Conservation (phyloP, 805 yeast genomes). For the Suhomyces sp. region DNA sequence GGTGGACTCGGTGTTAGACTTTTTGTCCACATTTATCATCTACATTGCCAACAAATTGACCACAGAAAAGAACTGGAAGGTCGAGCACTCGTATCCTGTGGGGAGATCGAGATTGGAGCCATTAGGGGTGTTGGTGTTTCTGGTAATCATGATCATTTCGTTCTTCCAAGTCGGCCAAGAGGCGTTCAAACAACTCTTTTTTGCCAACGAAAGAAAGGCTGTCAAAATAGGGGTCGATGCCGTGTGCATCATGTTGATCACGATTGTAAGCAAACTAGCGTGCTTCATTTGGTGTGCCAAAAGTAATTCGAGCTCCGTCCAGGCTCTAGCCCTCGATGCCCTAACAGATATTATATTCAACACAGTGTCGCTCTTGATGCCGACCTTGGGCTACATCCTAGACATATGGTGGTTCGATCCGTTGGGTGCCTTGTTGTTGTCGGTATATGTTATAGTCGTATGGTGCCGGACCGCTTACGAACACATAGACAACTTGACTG, state of each 20-base stretch:
- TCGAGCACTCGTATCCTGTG: constrained; percentile 54
- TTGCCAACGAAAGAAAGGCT: constrained; percentile 29
- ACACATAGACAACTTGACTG: constrained; percentile 72
- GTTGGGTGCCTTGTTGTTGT: constrained; percentile 62
- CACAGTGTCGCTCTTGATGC: constrained; percentile 66
- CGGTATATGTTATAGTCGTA: constrained; percentile 57
- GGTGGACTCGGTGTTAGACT: constrained; percentile 70
- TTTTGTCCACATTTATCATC: constrained; percentile 71
- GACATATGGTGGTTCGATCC: constrained; percentile 73
- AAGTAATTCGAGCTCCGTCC: constrained; percentile 63
- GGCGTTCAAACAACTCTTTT: constrained; percentile 49
- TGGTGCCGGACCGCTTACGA: constrained; percentile 68
- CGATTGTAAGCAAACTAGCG: constrained; percentile 56
- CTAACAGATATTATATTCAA: constrained; percentile 75
- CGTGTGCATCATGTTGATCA: constrained; percentile 55
- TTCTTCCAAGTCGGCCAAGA: constrained; percentile 71
- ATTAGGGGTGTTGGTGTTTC: constrained; percentile 70
- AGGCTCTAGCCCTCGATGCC: constrained; percentile 81
- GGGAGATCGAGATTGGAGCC: constrained; percentile 76
- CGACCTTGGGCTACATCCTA: constrained; percentile 52
- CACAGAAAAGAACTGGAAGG: constrained; percentile 43
- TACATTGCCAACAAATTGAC: constrained; percentile 56
- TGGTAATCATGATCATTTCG: constrained; percentile 66
- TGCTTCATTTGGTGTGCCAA: constrained; percentile 65
- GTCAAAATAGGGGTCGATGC: constrained; percentile 52